Base-by-base conservation (phyloP, 139 green algal genomes). In the Pleodorina starrii region DNA sequence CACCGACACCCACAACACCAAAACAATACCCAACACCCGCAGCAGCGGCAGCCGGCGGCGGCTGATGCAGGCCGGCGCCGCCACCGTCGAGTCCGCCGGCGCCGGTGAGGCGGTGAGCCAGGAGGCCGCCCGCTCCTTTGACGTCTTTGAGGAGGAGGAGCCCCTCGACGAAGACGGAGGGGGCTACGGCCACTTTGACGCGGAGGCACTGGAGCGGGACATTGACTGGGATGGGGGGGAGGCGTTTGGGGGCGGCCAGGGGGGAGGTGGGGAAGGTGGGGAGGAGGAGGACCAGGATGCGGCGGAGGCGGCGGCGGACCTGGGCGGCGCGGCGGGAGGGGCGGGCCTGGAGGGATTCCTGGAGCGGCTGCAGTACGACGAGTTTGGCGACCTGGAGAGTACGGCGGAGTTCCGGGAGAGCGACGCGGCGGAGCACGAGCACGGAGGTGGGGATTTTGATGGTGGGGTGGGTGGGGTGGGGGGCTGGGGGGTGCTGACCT, bases 81-180 rank as follows among this genome's bases (percentile, higher is more conserved):
- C 40, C 38, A 81, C 74, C 1, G 86, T 71, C 5, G 42, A 84
- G 77, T 12, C 35, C 7, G 90, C 85, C 0, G 76, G 77, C 29
- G 78, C 85, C 51, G 66, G 82, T 0, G 48, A 66, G 3, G 40
- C 5, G 11, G 72, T 97, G n/a, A 92, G 85, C 1, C 35, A 48
- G 95, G 35, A 98, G 80, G 96, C 94, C 1, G 57, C 90, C 10
- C 81, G 90, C 27, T 95, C 94, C 4, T 96, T 96, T 43, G 82
- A 79, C 66, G 51, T 88, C 43, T 88, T 88, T 32, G 60, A 69
- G 32, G 74, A 82, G 11, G 74, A 27, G 27, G 16, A 46, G 69
- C 69, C 48, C 14, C 35, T 46, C 2, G 35, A 1, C 21, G 69
- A 77, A 19, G 63, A 73, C 21, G 63, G 63, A 32, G 11, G 32